Base-by-base conservation (phyloP, 805 yeast genomes). In the Candida fluviatilis region DNA sequence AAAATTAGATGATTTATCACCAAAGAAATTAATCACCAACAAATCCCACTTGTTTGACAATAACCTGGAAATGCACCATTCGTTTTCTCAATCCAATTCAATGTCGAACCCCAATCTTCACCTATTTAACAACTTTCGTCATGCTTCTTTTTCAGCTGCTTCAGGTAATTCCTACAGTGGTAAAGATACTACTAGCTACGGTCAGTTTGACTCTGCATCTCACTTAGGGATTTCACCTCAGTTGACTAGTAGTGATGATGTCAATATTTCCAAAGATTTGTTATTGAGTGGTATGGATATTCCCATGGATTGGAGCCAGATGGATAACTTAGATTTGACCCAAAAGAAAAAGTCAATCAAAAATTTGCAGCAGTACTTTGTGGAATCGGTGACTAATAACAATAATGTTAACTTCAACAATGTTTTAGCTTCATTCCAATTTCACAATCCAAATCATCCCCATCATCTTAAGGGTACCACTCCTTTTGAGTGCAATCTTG, bases 181-280 rank as follows among this genome's bases (percentile, higher is more conserved):
- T n/a, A 49, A 60, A 55, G 60, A 49, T 33, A 57, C 49, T 34
- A 41, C 16, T 5, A 34, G 31, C 15, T 34, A 33, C 13, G 17
- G 24, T 14, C 35, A 54, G 3, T 75, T 71, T 27, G 75, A 26
- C 5, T 12, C 74, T 0, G 89, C 90, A 1, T 73, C 72, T 31
- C 88, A 84, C 50, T 89, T 84, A 18, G 85, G 82, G 2, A 78
- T 95, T 1, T 84, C 95, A 1, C 96, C 95, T 2, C 95, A 87
- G 56, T 51, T 45, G n/a, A 28, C 39, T 5, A 37, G 41, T 14
- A 34, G 32, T n/a, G 42, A 39, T 18, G 45, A 36, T 18, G 21
- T 36, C 17, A 31, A 61, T 37, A 60, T 63, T 27, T 52, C 48
- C 34, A 53, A 49, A 34, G 62, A 62, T 3, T 36, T 57, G 8